Evolutionary conservation across 352 stramenopile species (phyloP).

Genomic region (Aphanomyces invadans): DNA sequence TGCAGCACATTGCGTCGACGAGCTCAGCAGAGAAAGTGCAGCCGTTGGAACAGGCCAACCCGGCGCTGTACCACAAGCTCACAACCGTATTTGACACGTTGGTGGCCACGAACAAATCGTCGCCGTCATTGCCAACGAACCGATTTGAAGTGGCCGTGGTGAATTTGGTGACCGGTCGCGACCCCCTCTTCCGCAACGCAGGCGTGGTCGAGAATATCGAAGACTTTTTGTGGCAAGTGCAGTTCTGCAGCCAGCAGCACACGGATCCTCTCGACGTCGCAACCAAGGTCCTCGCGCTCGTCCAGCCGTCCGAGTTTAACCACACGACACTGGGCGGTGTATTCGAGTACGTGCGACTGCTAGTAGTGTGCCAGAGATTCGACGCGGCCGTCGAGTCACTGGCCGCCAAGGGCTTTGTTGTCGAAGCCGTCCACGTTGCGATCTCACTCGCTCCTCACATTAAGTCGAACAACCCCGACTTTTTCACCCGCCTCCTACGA

Average conservation of each 20-base stretch:
- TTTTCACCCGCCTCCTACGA: conserved; percentile 67
- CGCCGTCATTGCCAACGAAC: neutral
- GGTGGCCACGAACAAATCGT: neutral
- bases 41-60: neutral
- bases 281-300: neutral
- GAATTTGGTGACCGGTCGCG: conserved; percentile 70
- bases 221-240: conserved; percentile 79
- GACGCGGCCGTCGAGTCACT: conserved; percentile 77
- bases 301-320: conserved; percentile 18
- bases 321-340: conserved; percentile 22
- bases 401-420: conserved; percentile 59
- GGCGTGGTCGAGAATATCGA: conserved; percentile 75
- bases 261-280: neutral
- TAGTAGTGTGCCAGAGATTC: conserved; percentile 71
- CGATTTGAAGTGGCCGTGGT: conserved; percentile 46
- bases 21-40: neutral
- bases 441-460: too few relatives aligned
- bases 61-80: neutral
- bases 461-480: too few relatives aligned
- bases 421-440: conserved; percentile 75
- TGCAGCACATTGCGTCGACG: neutral
- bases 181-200: conserved; percentile 64
- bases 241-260: conserved; percentile 68
- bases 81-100: neutral
- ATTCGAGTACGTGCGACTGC: conserved; percentile 76